Evolutionary conservation across 2,329 filamentous ascomycete species (phyloP).

Genomic region (Pseudogymnoascus sp.): DNA sequence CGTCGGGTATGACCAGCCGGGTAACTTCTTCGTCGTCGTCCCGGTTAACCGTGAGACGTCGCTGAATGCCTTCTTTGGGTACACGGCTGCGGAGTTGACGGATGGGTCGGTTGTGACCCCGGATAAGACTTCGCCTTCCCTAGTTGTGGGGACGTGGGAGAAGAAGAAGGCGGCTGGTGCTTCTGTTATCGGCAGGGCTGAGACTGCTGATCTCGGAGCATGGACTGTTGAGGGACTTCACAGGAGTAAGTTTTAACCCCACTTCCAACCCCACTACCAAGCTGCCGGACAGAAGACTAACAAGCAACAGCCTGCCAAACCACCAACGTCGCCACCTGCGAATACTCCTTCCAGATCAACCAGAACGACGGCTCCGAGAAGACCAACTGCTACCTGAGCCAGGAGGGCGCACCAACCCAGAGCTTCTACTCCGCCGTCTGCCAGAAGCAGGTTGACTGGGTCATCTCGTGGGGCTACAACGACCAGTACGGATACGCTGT

Average conservation of each 20-base stretch:
- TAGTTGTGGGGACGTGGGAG: neutral
- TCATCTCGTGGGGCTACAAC: conserved; percentile 9
- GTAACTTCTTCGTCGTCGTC: conserved; percentile 1
- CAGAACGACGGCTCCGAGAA: neutral
- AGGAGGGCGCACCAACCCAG: neutral
- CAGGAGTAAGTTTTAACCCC: neutral
- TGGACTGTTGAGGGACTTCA: conserved; percentile 1
- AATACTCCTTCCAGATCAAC: conserved; percentile 8
- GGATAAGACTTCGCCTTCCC: neutral
- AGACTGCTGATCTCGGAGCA: neutral
- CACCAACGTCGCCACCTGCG: neutral
- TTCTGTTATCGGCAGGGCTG: neutral
- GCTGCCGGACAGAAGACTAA: neutral
- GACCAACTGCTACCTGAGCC: neutral
- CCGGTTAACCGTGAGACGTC: neutral
- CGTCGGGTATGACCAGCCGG: conserved; percentile 7
- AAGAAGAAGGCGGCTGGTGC: neutral
- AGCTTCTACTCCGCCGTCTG: conserved; percentile 8
- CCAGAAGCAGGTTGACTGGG: neutral
- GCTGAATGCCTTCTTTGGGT: conserved; percentile 12
- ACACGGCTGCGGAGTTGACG: conserved; percentile 2
- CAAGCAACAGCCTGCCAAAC: neutral
- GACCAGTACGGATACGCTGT: neutral
- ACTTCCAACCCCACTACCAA: neutral
- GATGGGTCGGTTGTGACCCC: conserved; percentile 10